Base-by-base conservation (phyloP, 2,329 filamentous ascomycete species). In the Nemania sp. region DNA sequence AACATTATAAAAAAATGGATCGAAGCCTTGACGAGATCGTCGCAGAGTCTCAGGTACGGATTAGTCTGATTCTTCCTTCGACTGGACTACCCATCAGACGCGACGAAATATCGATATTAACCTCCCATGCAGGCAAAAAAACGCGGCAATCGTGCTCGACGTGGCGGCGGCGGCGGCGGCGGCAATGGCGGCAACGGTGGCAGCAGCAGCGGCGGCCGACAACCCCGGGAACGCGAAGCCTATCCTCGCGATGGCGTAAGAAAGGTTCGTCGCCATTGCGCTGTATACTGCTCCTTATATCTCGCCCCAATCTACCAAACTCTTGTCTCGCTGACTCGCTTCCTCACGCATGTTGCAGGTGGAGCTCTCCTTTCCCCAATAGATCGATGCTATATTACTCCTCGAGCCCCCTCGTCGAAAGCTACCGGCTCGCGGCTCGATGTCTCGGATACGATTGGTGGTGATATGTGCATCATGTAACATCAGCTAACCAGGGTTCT, bases 211-310 rank as follows among this genome's bases (percentile, higher is more conserved):
- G 48, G 65, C 32, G 53, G 63, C 29, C 68, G 69, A 58, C 66
- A 64, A 40, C 64, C 69, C 60, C 70, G 72, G 55, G 71, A 74
- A 78, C 73, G 80, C 81, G 72, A 74, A 53, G 62, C 70, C 48
- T 88, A 84, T 70, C 89, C 90, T 72, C 89, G 90, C 79, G 91
- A 95, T 79, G 91, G 91, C 78, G 85, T 94, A 75, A 93, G 89
- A 92, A 96, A 96, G 92, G 92, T 94, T 76, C 62, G 69, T 57
- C 62, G 66, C 69, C 68, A 18, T 68, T 56, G 18, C n/a, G 20
- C 12, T 45, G 42, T 10, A 45, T 20, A 18, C 10, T 21, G 7
- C 12, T 21, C 7, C 42, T 17, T 13, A 18, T 21, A 11, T 11
- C 12, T 4, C 10, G 15, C 3, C 11, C 10, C 11, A 39, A 39